These are phyloP conservation scores for Pueraria montana DNA, from an alignment of 306 rosid species.

Conservation along the genomic window DNA sequence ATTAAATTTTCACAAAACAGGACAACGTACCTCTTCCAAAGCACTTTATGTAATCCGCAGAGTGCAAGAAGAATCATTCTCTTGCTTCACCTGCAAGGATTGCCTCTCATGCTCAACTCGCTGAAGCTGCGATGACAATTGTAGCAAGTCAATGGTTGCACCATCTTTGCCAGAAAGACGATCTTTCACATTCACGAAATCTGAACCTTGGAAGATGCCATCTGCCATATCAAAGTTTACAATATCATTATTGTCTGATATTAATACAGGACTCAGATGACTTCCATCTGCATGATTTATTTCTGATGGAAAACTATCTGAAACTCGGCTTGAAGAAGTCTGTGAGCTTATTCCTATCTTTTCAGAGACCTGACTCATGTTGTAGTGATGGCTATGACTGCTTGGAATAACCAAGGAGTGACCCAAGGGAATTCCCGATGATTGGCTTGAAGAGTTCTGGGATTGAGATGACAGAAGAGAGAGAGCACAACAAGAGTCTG, in stretches of 20 bases:
- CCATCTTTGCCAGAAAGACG: constrained; percentile 61
- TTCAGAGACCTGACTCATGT: constrained; percentile 60
- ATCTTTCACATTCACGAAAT: constrained; percentile 56
- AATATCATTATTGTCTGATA: constrained; percentile 59
- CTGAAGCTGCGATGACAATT: constrained; percentile 87
- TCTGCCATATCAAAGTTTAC: constrained; percentile 65
- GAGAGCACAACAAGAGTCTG: constrained; percentile 88
- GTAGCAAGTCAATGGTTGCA: constrained; percentile 82
- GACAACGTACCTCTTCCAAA: constrained; percentile 52
- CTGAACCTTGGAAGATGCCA: constrained; percentile 69
- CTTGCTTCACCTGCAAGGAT: constrained; percentile 66
- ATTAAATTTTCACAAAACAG: background rate
- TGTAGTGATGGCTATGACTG: constrained; percentile 63
- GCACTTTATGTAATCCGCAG: constrained; percentile 62
- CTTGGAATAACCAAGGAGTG: constrained; percentile 61
- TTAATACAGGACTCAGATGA: constrained; percentile 59
- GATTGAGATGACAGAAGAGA: constrained; percentile 99
- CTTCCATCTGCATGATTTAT: constrained; percentile 60
- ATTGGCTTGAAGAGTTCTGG: constrained; percentile 72
- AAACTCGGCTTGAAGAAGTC: constrained; percentile 61
- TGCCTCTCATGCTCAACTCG: constrained; percentile 83
- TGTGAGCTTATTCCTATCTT: constrained; percentile 68
- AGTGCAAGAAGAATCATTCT: constrained; percentile 69
- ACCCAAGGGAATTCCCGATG: constrained; percentile 69
- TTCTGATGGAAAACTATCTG: constrained; percentile 59